Evolutionary conservation across 805 yeast species (phyloP).

Genomic region (Candida cerambycidarum): DNA sequence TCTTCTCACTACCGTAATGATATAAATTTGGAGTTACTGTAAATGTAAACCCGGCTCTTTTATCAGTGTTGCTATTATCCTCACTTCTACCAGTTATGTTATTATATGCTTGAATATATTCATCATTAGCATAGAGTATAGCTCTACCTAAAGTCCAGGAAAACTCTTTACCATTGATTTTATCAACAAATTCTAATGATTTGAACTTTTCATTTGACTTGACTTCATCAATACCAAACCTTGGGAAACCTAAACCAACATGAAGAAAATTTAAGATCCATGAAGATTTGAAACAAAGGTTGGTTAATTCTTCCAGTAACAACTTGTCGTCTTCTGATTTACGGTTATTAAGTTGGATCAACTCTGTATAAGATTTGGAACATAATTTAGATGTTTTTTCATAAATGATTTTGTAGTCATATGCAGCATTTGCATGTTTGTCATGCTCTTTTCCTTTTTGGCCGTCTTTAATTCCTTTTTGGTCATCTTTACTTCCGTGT

Average conservation of each 20-base stretch:
- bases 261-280: constrained; percentile 60
- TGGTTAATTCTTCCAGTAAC: constrained; percentile 46
- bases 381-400: constrained; percentile 49
- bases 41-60: constrained; percentile 48
- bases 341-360: constrained; percentile 33
- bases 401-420: constrained; percentile 46
- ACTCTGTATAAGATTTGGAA: constrained; percentile 37
- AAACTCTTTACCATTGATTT: constrained; percentile 42
- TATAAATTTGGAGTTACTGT: constrained; percentile 49
- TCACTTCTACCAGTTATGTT: constrained; percentile 21
- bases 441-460: too few species aligned
- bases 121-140: constrained; percentile 58
- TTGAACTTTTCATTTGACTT: constrained; percentile 23
- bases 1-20: constrained; percentile 54
- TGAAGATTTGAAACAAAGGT: constrained; percentile 60
- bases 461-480: not conserved
- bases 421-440: constrained; percentile 23
- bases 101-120: constrained; percentile 44
- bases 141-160: constrained; percentile 65
- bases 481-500: constrained; percentile 13
- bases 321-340: constrained; percentile 28
- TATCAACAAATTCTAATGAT: constrained; percentile 45
- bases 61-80: constrained; percentile 3
- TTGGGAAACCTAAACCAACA: constrained; percentile 59
- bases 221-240: constrained; percentile 43